Evolutionary conservation across 2,329 filamentous ascomycete species (phyloP).

Genomic region (Torrubiellomyces zombiae): DNA sequence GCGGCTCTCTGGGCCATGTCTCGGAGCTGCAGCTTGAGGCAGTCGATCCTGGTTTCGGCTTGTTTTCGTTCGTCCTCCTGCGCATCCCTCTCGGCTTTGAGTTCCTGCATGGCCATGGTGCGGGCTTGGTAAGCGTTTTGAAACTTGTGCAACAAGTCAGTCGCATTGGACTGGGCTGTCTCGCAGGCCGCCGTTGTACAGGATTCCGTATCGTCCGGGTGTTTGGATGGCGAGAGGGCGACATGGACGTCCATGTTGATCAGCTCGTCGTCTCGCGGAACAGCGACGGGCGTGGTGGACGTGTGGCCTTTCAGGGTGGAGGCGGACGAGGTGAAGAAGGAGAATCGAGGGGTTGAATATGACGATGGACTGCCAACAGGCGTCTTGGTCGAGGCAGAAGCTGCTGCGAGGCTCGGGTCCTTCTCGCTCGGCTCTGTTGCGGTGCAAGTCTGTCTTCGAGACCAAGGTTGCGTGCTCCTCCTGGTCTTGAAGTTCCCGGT

Average conservation of each 20-base stretch:
- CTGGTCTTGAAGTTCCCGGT: slow-evolving; percentile 13
- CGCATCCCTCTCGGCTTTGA: slow-evolving; percentile 35
- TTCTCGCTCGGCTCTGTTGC: slow-evolving; percentile 3
- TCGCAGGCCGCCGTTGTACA: slow-evolving; percentile 45
- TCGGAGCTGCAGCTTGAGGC: slow-evolving; percentile 43
- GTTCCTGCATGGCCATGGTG: slow-evolving; percentile 30
- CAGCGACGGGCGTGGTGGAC: slow-evolving; percentile 8
- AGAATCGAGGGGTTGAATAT: slow-evolving; percentile 18
- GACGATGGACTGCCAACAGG: slow-evolving; percentile 4
- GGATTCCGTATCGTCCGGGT: slow-evolving; percentile 25
- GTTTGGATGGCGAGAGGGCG: slow-evolving; percentile 31
- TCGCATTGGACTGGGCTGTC: slow-evolving; percentile 42
- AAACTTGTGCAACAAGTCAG: slow-evolving; percentile 35
- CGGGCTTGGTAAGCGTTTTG: slow-evolving; percentile 42
- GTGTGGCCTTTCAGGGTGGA: slow-evolving; percentile 20
- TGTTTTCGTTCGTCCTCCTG: slow-evolving; percentile 40
- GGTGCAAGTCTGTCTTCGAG: slow-evolving; percentile 6
- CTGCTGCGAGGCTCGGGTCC: background rate
- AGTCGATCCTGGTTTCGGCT: slow-evolving; percentile 30
- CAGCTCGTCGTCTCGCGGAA: slow-evolving; percentile 31
- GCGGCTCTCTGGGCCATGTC: slow-evolving; percentile 36
- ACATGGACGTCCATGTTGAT: slow-evolving; percentile 37
- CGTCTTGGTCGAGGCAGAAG: background rate
- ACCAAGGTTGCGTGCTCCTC: slow-evolving; percentile 2
- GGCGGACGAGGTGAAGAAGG: slow-evolving; percentile 29